phyloP scores from a whole-genome alignment of 1,139 yeast species.

The Candida neerlandica region DNA sequence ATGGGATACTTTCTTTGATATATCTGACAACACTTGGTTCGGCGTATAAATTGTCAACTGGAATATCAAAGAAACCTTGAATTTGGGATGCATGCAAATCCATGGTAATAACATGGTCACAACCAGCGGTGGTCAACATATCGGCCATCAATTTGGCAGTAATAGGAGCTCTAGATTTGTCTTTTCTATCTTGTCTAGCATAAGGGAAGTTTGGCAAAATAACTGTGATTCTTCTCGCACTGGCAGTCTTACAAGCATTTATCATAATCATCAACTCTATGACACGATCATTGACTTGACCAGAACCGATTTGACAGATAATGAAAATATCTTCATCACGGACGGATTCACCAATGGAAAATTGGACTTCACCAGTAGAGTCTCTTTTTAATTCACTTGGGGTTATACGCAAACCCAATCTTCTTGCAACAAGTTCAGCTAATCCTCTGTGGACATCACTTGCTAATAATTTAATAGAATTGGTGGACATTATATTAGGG shows the following conservation, averaged over 20 bases:
- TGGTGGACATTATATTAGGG: constrained; percentile 60
- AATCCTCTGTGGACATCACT: constrained; percentile 92
- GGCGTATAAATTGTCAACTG: constrained; percentile 80
- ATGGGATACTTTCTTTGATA: constrained; percentile 55
- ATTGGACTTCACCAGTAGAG: constrained; percentile 71
- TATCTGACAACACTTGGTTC: constrained; percentile 76
- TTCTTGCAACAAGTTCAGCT: constrained; percentile 71
- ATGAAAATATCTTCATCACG: constrained; percentile 97
- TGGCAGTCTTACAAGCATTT: constrained; percentile 77
- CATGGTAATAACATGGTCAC: constrained; percentile 81
- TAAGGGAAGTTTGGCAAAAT: constrained; percentile 81
- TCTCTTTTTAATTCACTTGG: constrained; percentile 70
- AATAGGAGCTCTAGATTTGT: constrained; percentile 79
- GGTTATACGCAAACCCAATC: constrained; percentile 63
- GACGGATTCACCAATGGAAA: constrained; percentile 83
- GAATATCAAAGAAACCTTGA: constrained; percentile 80
- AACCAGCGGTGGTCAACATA: constrained; percentile 75
- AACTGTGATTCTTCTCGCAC: constrained; percentile 78
- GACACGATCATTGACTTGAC: constrained; percentile 69
- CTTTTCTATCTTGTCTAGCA: constrained; percentile 83
- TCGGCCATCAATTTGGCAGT: constrained; percentile 81
- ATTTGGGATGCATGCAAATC: constrained; percentile 84
- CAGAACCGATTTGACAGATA: constrained; percentile 87
- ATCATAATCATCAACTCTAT: constrained; percentile 73
- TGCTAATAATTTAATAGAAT: constrained; percentile 84